Evolutionary conservation across 169 alveolate genomes (phyloP).

Genomic region (Plasmodium falciparum): DNA sequence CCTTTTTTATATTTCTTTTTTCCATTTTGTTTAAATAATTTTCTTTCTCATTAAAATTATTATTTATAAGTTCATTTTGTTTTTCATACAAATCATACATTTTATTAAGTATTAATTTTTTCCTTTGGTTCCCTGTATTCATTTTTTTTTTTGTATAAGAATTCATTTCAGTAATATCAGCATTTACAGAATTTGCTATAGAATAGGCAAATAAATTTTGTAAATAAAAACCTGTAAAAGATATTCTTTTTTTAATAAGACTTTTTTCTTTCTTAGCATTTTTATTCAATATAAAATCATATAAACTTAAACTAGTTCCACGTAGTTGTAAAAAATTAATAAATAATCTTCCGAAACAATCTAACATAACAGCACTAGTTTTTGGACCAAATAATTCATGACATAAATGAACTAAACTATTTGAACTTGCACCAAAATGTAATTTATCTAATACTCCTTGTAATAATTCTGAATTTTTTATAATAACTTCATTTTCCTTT

Average conservation of each 20-base stretch:
- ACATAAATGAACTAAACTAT: conserved; percentile 96
- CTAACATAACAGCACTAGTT: conserved; percentile 94
- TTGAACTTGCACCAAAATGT: conserved; percentile 96
- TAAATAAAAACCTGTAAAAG: conserved; percentile 81
- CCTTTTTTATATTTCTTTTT: background rate
- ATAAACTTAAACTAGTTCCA: conserved; percentile 96
- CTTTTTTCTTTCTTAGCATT: conserved; percentile 89
- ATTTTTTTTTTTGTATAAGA: conserved; percentile 11
- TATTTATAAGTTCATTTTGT: conserved; percentile 5
- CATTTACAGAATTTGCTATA: conserved; percentile 50
- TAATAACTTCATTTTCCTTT: conserved; percentile 87
- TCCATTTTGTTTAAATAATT: background rate
- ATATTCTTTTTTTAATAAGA: conserved; percentile 81
- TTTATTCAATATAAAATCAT: conserved; percentile 92
- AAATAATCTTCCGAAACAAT: conserved; percentile 93
- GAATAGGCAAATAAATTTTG: conserved; percentile 80
- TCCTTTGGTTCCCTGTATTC: background rate
- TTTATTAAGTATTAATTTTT: background rate
- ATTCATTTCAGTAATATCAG: conserved; percentile 9
- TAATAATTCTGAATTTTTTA: conserved; percentile 93
- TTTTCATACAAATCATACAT: conserved; percentile 8
- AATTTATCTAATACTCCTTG: conserved; percentile 98
- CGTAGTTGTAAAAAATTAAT: conserved; percentile 93
- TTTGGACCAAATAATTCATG: conserved; percentile 95
- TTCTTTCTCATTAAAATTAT: background rate